Conservation (phyloP, 306 rosid species). For the Gillenia trifoliata region DNA sequence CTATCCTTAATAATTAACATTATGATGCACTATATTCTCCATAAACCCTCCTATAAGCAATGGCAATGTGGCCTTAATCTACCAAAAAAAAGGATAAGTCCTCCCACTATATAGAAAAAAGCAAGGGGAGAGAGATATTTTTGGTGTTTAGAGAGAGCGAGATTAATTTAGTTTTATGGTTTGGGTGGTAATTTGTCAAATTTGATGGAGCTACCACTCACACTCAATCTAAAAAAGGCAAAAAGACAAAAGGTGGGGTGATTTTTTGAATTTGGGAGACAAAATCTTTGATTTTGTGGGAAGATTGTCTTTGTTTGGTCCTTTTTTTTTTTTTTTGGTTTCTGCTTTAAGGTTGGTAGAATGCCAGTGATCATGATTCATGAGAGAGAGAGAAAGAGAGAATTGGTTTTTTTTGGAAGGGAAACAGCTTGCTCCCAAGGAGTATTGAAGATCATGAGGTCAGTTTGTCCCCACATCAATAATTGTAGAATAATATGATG, state of each 20-base stretch:
- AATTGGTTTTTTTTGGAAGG: constrained; percentile 34
- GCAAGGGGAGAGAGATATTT: neutral
- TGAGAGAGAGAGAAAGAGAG: constrained; percentile 23
- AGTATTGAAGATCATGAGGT: constrained; percentile 35
- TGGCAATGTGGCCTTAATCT: neutral
- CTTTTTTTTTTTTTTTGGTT: constrained; percentile 1
- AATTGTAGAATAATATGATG: constrained; percentile 64
- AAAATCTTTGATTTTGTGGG: constrained; percentile 66
- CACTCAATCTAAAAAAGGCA: constrained; percentile 39
- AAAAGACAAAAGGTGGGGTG: constrained; percentile 38
- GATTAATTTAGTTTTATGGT: constrained; percentile 7
- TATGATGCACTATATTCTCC: neutral
- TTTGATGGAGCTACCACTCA: constrained; percentile 39
- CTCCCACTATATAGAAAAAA: constrained; percentile 13
- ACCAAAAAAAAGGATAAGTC: constrained; percentile 22
- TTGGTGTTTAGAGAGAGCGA: constrained; percentile 2
- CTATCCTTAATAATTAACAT: neutral
- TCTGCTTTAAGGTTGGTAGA: constrained; percentile 42
- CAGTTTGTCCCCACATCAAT: constrained; percentile 60
- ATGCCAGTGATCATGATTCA: constrained; percentile 45
- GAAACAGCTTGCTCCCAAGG: constrained; percentile 61
- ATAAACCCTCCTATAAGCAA: constrained; percentile 12
- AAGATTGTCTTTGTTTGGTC: constrained; percentile 49
- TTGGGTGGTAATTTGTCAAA: constrained; percentile 20
- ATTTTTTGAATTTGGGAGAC: constrained; percentile 66